Evolutionary conservation across 257 asterid genomes (phyloP).

Genomic region (Nicotiana obtusifolia): DNA sequence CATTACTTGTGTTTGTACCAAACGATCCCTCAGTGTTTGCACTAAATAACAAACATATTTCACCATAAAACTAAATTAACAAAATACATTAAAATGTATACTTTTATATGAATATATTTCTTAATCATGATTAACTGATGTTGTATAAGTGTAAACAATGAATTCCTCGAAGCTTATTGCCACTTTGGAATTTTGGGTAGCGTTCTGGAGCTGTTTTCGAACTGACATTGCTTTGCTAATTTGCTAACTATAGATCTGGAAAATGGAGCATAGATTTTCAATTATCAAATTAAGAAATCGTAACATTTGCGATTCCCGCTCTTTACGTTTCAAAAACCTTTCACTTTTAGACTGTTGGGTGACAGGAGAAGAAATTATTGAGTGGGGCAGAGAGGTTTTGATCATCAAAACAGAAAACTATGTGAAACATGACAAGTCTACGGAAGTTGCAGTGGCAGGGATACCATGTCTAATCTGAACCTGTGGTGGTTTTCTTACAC

Average conservation of each 20-base stretch:
- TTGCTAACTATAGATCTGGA: not conserved
- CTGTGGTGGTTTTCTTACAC: slow-evolving; percentile 11
- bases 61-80: too few relatives aligned
- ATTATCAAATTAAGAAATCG: not conserved
- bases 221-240: not conserved
- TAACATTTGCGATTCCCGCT: not conserved
- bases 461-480: slow-evolving; percentile 2
- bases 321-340: not conserved
- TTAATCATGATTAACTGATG: not conserved
- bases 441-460: not conserved
- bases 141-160: not conserved
- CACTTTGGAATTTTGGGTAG: too few relatives aligned
- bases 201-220: not conserved
- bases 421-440: slow-evolving; percentile 5
- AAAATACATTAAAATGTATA: not conserved
- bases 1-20: too few relatives aligned
- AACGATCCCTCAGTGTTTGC: too few relatives aligned
- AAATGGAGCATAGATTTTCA: not conserved
- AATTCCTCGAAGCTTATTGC: not conserved
- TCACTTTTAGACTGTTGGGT: not conserved
- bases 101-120: not conserved
- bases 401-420: slow-evolving; percentile 6
- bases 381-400: not conserved
- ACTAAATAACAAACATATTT: not conserved
- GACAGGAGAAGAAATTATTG: not conserved